Percentiles rank a stretch among this genome's conserved stretches.
These are phyloP conservation scores for Hygrophorus russula DNA, from an alignment of 768 basidiomycete species.

Conservation along the genomic window DNA sequence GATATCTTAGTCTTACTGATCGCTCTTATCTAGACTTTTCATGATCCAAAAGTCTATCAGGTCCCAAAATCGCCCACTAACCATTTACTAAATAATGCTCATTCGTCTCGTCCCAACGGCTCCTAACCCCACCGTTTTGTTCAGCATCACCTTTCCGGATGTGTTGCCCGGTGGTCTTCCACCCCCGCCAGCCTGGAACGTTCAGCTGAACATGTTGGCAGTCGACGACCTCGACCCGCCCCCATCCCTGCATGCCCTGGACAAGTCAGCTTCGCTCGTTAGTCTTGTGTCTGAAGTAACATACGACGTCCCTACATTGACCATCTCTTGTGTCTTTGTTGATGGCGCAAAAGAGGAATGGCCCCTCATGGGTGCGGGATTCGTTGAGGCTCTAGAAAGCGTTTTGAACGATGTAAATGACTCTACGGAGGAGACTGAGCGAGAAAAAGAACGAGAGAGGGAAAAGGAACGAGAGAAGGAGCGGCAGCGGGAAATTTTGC, in stretches of 20 bases:
- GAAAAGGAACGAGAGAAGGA: conserved; percentile 18
- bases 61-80: no score
- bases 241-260: conserved; percentile 41
- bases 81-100: conserved; percentile 29
- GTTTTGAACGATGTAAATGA: conserved; percentile 44
- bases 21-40: no score
- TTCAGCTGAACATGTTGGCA: conserved; percentile 39
- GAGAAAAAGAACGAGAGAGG: conserved; percentile 21
- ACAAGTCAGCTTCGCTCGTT: conserved; percentile 47
- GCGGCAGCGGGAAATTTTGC: conserved; percentile 17
- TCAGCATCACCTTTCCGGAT: conserved; percentile 40
- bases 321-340: conserved; percentile 42
- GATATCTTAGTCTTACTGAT: no score
- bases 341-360: conserved; percentile 44
- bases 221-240: conserved; percentile 37
- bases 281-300: conserved; percentile 46
- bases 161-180: conserved; percentile 26
- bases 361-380: conserved; percentile 27
- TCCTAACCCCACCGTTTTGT: conserved; percentile 43
- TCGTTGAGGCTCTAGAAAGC: conserved; percentile 33
- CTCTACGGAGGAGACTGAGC: conserved; percentile 31
- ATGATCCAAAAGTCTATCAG: no score
- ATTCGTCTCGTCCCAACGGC: conserved; percentile 38
- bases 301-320: conserved; percentile 41
- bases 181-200: conserved; percentile 41